Percentiles rank a stretch among this genome's conserved stretches.
These are phyloP conservation scores for Xerocomus spinulosus DNA, from an alignment of 768 basidiomycete species.

Conservation along the genomic window DNA sequence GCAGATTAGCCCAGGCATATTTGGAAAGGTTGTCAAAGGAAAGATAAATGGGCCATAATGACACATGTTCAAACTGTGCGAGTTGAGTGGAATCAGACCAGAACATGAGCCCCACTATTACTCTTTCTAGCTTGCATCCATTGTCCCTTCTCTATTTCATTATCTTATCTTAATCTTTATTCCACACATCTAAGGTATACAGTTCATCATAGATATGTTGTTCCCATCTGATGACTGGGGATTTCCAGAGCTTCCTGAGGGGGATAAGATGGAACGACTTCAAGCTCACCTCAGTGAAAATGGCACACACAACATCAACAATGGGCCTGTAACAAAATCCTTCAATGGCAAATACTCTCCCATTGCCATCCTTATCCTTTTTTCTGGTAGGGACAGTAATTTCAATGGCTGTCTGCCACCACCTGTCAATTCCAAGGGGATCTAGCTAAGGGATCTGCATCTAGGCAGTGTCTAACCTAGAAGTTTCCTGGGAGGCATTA, in stretches of 20 bases:
- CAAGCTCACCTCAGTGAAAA: not conserved
- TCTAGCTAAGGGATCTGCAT: not conserved
- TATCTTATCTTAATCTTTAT: constrained; percentile 9
- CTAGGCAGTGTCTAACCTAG: not conserved
- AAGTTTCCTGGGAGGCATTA: not conserved
- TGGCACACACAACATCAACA: constrained; percentile 6
- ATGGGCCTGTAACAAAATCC: constrained; percentile 16
- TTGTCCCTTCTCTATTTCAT: constrained; percentile 6
- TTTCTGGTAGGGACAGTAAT: constrained; percentile 1
- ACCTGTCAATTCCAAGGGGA: not conserved
- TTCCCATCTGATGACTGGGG: not conserved
- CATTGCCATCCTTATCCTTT: not conserved
- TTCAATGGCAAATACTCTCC: not conserved
- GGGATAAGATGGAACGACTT: constrained; percentile 22
- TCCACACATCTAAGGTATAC: not conserved
- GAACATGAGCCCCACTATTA: constrained; percentile 15
- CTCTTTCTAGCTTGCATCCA: constrained; percentile 14
- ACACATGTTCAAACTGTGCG: constrained; percentile 11
- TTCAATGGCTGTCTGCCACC: not conserved
- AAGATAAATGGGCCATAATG: constrained; percentile 23
- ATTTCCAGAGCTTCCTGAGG: constrained; percentile 12
- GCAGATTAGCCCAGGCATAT: constrained; percentile 7
- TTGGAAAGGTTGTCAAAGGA: constrained; percentile 23
- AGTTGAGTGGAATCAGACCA: constrained; percentile 15
- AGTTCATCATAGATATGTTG: not conserved